Evolutionary conservation across 2,329 filamentous ascomycete genomes (phyloP).

Genomic region (Drechslera avenae): DNA sequence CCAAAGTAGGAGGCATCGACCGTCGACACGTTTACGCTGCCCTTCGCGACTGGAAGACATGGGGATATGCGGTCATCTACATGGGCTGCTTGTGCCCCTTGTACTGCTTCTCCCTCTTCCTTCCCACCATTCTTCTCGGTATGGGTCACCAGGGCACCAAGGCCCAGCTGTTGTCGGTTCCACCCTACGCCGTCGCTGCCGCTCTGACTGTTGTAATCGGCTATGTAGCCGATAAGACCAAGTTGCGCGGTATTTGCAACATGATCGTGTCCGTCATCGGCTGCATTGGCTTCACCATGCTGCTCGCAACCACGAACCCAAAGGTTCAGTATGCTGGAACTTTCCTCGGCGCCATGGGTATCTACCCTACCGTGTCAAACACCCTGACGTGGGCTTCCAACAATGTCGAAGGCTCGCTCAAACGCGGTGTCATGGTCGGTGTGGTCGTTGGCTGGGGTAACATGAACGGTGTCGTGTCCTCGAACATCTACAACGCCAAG

Average conservation of each 20-base stretch:
- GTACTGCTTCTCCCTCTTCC: slow-evolving; percentile 44
- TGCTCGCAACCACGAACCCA: slow-evolving; percentile 68
- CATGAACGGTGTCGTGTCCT: slow-evolving; percentile 82
- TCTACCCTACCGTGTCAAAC: slow-evolving; percentile 86
- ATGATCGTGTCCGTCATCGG: slow-evolving; percentile 72
- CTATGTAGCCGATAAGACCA: slow-evolving; percentile 75
- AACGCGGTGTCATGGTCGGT: slow-evolving; percentile 84
- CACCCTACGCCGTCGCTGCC: slow-evolving; percentile 75
- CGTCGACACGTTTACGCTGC: slow-evolving; percentile 50
- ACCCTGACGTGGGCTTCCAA: slow-evolving; percentile 89
- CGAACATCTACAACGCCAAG: slow-evolving; percentile 73
- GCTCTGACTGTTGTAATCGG: slow-evolving; percentile 72
- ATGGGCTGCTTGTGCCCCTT: slow-evolving; percentile 62
- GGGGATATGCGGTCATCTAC: slow-evolving; percentile 63
- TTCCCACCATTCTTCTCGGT: slow-evolving; percentile 56
- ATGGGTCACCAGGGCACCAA: slow-evolving; percentile 63
- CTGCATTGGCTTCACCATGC: slow-evolving; percentile 79
- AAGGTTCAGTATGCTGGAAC: slow-evolving; percentile 80
- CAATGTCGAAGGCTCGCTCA: slow-evolving; percentile 91
- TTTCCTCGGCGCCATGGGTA: slow-evolving; percentile 84
- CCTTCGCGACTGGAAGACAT: slow-evolving; percentile 57
- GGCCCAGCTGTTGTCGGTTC: slow-evolving; percentile 75
- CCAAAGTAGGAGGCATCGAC: slow-evolving; percentile 57
- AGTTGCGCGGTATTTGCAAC: slow-evolving; percentile 78
- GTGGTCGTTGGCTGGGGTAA: slow-evolving; percentile 92